Percentiles rank a stretch among this genome's conserved stretches.
phyloP scores from a whole-genome alignment of 2,329 filamentous ascomycete genomes.

The Zasmidium cellare region DNA sequence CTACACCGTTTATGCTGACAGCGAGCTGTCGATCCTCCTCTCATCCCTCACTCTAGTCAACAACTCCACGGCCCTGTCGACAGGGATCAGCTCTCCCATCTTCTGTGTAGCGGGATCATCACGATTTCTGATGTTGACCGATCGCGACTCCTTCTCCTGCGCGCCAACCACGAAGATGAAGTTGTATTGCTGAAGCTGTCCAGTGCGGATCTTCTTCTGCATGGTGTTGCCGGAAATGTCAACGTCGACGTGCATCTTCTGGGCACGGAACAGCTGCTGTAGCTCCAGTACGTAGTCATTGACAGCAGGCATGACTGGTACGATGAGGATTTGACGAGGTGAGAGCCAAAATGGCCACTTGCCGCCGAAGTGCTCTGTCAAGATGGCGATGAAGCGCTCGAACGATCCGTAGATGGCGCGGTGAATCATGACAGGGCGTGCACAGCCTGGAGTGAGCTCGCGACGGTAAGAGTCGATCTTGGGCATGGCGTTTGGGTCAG shows the following conservation, averaged over 20 bases:
- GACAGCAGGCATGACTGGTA: constrained; percentile 72
- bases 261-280: constrained; percentile 62
- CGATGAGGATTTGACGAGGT: constrained; percentile 77
- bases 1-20: constrained; percentile 10
- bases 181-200: constrained; percentile 79
- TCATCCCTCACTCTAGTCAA: constrained; percentile 48
- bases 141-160: constrained; percentile 58
- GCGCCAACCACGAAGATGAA: constrained; percentile 74
- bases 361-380: constrained; percentile 80
- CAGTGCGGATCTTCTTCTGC: constrained; percentile 85
- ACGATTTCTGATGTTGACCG: constrained; percentile 65
- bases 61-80: constrained; percentile 60
- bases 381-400: constrained; percentile 69
- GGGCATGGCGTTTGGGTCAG: constrained; percentile 28
- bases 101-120: constrained; percentile 64
- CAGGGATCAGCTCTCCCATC: constrained; percentile 60
- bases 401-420: constrained; percentile 76
- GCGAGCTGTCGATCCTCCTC: constrained; percentile 35
- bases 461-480: constrained; percentile 39
- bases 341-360: constrained; percentile 91
- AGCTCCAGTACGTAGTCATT: constrained; percentile 76
- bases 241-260: constrained; percentile 69
- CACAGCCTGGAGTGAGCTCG: constrained; percentile 67
- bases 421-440: constrained; percentile 83
- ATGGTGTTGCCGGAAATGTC: constrained; percentile 76